Evolutionary conservation across 2,329 filamentous ascomycete species (phyloP), one percentile per base, ranked within the genome.

Genomic region (Zymoseptoria brevis): DNA sequence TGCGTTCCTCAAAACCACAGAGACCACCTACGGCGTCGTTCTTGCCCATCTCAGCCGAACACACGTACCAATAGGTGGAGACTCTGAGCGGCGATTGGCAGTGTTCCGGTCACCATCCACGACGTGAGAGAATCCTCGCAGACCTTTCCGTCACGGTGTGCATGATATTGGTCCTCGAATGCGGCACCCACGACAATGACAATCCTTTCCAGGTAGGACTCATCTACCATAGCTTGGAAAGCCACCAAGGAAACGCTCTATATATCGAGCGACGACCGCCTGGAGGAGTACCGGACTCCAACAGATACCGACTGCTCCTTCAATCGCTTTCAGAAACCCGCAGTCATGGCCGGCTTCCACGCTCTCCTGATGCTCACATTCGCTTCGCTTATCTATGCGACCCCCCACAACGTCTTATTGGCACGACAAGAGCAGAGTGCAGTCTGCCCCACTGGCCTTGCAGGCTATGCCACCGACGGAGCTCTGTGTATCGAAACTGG

Each of bases 21-120:
- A 21, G 35, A 41, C 35, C 9, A 41, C 9, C 35, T 16, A n/a
- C 22, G 50, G 22, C 22, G 21, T 53, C 26, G 21, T 21, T 24
- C 21, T 16, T 8, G 13, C 7, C 13, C 22, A n/a, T 22, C 26
- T 22, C n/a, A 26, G 50, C 26, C 8, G 50, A 22, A 13, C 16
- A 21, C 55, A 35, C 55, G 19, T 11, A 26, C 19, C 48, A 29
- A 29, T n/a, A 19, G 13, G 35, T 53, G 45, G 57, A 22, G 35
- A 7, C 9, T 45, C 53, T 29, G 7, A 13, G 1, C 26, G 8
- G 24, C 51, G 56, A 61, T 61, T 61, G 50, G 59, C 35, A 50
- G 24, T 50, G 59, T 61, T 57, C 50, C 49, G 56, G 45, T 35
- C 56, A 61, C 59, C 50, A 41, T 22, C 49, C 41, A 26, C 48